Conservation (phyloP, 139 green algal species). For the Micromonas commoda region DNA sequence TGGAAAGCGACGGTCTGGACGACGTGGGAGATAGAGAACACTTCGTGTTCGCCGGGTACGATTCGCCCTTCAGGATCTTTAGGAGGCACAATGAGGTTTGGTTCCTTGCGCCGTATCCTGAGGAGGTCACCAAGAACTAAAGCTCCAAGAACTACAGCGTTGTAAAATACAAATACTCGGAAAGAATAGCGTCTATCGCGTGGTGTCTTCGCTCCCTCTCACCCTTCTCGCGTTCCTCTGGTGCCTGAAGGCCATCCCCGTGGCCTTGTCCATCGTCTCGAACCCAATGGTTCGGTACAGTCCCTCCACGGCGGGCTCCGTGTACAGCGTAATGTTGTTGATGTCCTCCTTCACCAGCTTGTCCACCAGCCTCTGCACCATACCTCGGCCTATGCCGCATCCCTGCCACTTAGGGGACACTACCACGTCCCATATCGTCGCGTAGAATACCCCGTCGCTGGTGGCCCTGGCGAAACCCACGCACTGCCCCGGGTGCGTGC, state of each 20-base stretch:
- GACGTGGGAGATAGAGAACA: neutral
- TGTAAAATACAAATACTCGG: too few relatives aligned
- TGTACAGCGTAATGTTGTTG: slow-evolving; percentile 93
- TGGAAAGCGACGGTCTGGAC: neutral
- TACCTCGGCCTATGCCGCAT: slow-evolving; percentile 80
- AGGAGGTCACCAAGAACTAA: neutral
- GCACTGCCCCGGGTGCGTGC: slow-evolving; percentile 28
- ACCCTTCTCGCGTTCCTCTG: too few relatives aligned
- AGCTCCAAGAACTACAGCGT: too few relatives aligned
- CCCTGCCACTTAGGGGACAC: slow-evolving; percentile 78
- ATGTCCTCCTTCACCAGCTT: slow-evolving; percentile 79
- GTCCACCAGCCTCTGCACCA: slow-evolving; percentile 83
- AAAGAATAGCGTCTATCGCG: too few relatives aligned
- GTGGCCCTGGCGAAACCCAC: slow-evolving; percentile 82
- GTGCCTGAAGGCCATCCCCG: neutral
- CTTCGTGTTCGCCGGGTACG: slow-evolving; percentile 1
- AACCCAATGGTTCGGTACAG: slow-evolving; percentile 69
- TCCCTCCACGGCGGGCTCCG: slow-evolving; percentile 58
- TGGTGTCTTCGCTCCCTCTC: too few relatives aligned
- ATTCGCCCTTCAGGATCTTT: neutral
- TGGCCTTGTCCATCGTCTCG: neutral
- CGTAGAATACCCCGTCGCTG: slow-evolving; percentile 91
- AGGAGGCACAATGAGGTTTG: slow-evolving; percentile 9
- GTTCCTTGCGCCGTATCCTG: neutral
- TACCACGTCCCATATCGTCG: slow-evolving; percentile 95